Conservation (phyloP, 192 early-diverging fungal species). For the Geranomyces variabilis region DNA sequence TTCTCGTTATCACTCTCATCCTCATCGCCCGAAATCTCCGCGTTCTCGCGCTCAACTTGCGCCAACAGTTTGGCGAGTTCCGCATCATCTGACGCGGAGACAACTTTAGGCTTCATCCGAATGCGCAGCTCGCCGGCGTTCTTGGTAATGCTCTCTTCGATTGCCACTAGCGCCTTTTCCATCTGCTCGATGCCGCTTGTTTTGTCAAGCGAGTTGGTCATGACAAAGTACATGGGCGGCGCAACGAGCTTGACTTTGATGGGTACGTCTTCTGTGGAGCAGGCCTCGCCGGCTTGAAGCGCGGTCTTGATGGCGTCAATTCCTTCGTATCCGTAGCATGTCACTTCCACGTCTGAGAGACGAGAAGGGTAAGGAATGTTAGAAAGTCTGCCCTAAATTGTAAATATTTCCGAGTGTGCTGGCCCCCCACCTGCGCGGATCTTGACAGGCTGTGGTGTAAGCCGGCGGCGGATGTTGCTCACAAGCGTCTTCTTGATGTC, state of each 20-base stretch:
- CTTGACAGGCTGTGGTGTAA: constrained; percentile 95
- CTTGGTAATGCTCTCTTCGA: constrained; percentile 78
- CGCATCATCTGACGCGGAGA: constrained; percentile 89
- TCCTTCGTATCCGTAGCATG: constrained; percentile 92
- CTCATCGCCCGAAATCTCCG: constrained; percentile 90
- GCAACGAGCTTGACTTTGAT: constrained; percentile 91
- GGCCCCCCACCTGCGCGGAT: constrained; percentile 75
- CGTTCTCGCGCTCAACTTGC: constrained; percentile 88
- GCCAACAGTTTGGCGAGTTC: constrained; percentile 91
- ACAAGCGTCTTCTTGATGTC: constrained; percentile 75
- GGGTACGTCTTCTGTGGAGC: constrained; percentile 73
- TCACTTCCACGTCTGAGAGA: constrained; percentile 92
- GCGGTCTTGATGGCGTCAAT: constrained; percentile 94
- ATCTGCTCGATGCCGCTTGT: constrained; percentile 80
- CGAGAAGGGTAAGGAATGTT: background rate
- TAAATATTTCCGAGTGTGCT: background rate
- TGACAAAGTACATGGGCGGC: constrained; percentile 93
- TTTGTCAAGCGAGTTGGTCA: constrained; percentile 84
- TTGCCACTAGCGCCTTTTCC: constrained; percentile 83
- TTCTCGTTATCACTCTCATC: constrained; percentile 63
- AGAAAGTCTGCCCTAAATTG: background rate
- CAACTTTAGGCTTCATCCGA: constrained; percentile 89
- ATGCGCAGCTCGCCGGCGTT: constrained; percentile 76
- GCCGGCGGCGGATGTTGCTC: constrained; percentile 80
- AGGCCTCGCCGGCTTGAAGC: constrained; percentile 81